These are phyloP conservation scores for Arctium lappa DNA, from an alignment of 129 eudicot species.

Conservation along the genomic window DNA sequence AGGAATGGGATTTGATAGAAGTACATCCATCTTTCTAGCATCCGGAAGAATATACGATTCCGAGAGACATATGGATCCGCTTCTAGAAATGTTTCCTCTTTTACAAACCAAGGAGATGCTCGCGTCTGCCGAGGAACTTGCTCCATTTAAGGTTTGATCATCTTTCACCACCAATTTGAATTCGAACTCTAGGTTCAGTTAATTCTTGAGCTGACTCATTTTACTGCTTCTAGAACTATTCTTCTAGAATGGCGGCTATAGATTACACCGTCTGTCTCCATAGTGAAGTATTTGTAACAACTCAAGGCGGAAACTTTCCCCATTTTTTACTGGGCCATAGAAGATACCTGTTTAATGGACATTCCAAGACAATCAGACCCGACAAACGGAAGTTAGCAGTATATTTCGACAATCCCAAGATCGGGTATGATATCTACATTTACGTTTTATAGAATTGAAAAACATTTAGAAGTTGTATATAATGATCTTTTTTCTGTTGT, in stretches of 20 bases:
- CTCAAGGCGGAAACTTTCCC: conserved; percentile 99
- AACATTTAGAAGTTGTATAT: background rate
- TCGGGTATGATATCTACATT: conserved; percentile 52
- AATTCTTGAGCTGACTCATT: conserved; percentile 13
- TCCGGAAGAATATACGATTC: conserved; percentile 93
- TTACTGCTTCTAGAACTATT: conserved; percentile 66
- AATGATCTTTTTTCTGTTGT: background rate
- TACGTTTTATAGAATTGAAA: background rate
- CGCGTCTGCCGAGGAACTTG: conserved; percentile 75
- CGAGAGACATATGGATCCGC: conserved; percentile 85
- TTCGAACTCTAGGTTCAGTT: background rate
- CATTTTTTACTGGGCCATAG: conserved; percentile 93
- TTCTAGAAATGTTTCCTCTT: conserved; percentile 94
- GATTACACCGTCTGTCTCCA: conserved; percentile 98
- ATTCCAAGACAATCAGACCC: conserved; percentile 90
- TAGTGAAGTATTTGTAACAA: conserved; percentile 96
- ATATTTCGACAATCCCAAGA: conserved; percentile 78
- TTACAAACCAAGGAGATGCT: conserved; percentile 88
- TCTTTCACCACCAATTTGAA: background rate
- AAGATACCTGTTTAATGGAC: conserved; percentile 86
- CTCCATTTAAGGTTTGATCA: conserved; percentile 64
- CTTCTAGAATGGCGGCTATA: conserved; percentile 99
- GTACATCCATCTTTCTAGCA: conserved; percentile 80
- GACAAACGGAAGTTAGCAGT: conserved; percentile 89
- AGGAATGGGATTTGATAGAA: conserved; percentile 94